phyloP scores from a whole-genome alignment of 192 early-diverging fungal genomes.

The Backusella psychrophila region DNA sequence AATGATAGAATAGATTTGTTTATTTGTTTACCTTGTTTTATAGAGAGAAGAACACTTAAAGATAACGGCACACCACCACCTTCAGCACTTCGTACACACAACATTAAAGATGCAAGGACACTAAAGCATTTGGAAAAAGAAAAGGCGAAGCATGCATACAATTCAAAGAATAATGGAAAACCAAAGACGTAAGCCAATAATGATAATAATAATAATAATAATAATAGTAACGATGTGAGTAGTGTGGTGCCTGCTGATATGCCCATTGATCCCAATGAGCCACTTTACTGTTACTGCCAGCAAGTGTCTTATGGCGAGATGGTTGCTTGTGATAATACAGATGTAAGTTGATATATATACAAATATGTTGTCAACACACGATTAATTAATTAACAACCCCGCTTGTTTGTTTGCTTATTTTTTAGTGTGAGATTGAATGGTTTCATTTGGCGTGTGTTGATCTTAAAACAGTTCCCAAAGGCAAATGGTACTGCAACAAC shows the following conservation, averaged over 20 bases:
- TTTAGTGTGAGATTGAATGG: constrained; percentile 92
- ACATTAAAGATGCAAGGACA: constrained; percentile 18
- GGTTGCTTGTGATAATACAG: constrained; percentile 93
- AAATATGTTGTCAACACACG: neutral
- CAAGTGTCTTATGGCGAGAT: constrained; percentile 97
- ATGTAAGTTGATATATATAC: constrained; percentile 53
- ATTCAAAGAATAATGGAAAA: constrained; percentile 18
- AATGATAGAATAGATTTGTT: neutral
- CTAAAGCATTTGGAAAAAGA: constrained; percentile 25
- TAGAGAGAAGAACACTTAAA: constrained; percentile 32
- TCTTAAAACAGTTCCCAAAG: constrained; percentile 84
- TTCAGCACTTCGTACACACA: constrained; percentile 13
- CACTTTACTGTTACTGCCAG: constrained; percentile 93
- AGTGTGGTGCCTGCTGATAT: constrained; percentile 46
- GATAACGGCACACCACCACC: constrained; percentile 29
- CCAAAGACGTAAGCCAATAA: constrained; percentile 12
- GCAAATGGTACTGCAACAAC: constrained; percentile 93
- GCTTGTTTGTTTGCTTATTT: neutral
- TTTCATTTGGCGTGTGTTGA: constrained; percentile 96
- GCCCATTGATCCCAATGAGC: constrained; percentile 96
- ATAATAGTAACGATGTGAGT: neutral
- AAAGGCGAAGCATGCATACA: constrained; percentile 7
- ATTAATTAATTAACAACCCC: neutral
- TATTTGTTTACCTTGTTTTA: neutral
- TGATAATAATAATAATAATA: too few relatives aligned